Evolutionary conservation across 352 stramenopile genomes (phyloP), one percentile per base, ranked within the genome.

Genomic region (Globisporangium emineosum): DNA sequence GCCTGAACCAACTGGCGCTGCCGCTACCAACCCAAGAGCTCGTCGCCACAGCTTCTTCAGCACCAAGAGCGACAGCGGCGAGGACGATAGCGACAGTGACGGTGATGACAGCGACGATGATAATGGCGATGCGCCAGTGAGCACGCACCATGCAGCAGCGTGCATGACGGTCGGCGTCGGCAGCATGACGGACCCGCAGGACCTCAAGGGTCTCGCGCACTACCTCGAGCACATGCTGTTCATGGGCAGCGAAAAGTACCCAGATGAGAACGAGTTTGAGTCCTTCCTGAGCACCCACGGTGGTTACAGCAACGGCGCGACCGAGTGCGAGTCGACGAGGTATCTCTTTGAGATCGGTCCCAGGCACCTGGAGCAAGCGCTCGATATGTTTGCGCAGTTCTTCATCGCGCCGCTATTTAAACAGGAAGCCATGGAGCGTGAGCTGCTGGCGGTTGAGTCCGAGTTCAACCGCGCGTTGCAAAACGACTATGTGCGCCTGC

Each of bases 191-290:
- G 86, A 97, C 33, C 81, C 86, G 1, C 43, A 75, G 40, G 61
- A 76, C 9, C 49, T 94, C 13, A 77, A 75, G 15, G 90, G 86
- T 3, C 65, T 91, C 8, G 87, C 86, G 9, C 88, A 97, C 62
- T 96, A 91, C 62, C 73, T 97, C 23, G 90, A 98, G 72, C 92
- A 98, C 77, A 97, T 98, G 92, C 69, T 97, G 2, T 98, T 98
- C 69, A 93, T 98, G 86, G 92, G 92, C 6, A 96, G 81, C 59
- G 66, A 69, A 21, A 97, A 97, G 54, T 98, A 97, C 67, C 92
- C 91, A 1, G 78, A 86, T 54, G 93, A 98, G 60, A 97, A 98
- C 69, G 83, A 84, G 47, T 97, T 97, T 63, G 90, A 97, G 64
- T 60, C 64, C 1, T 98, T 94, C 60, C 71, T 98, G 37, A 90